Evolutionary conservation across 345 rosid genomes (phyloP).

Genomic region (Salix arbutifolia): DNA sequence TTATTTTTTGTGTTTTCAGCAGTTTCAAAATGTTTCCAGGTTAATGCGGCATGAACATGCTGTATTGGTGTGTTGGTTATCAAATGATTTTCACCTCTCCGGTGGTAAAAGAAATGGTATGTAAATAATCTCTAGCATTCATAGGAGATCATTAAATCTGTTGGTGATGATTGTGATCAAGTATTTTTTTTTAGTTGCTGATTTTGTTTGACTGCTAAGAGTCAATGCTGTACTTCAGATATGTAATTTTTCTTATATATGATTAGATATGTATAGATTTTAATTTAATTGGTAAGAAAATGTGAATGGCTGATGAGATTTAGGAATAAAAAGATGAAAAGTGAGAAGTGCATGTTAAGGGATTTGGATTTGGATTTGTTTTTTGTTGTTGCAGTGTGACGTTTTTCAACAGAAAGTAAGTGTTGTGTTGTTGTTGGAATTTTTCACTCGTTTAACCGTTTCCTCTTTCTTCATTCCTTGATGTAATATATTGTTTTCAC

Average conservation of each 20-base stretch:
- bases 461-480: too few species aligned
- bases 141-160: too few species aligned
- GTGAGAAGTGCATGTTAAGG: too few species aligned
- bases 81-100: slow-evolving; percentile 40
- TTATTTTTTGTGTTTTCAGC: slow-evolving; percentile 17
- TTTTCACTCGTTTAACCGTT: too few species aligned
- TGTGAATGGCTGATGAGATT: neutral
- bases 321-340: neutral
- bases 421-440: too few species aligned
- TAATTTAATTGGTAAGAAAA: neutral
- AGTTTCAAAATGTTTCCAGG: slow-evolving; percentile 56
- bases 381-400: neutral
- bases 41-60: slow-evolving; percentile 51
- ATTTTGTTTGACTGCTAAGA: neutral
- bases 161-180: too few species aligned
- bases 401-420: neutral
- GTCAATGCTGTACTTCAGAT: too few species aligned
- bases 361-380: neutral
- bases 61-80: slow-evolving; percentile 48
- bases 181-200: neutral
- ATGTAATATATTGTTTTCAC: too few species aligned
- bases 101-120: slow-evolving; percentile 51
- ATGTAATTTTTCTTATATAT: too few species aligned
- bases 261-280: neutral
- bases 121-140: neutral